phyloP scores from a whole-genome alignment of 306 rosid genomes.

The Prunus kanzakura region DNA sequence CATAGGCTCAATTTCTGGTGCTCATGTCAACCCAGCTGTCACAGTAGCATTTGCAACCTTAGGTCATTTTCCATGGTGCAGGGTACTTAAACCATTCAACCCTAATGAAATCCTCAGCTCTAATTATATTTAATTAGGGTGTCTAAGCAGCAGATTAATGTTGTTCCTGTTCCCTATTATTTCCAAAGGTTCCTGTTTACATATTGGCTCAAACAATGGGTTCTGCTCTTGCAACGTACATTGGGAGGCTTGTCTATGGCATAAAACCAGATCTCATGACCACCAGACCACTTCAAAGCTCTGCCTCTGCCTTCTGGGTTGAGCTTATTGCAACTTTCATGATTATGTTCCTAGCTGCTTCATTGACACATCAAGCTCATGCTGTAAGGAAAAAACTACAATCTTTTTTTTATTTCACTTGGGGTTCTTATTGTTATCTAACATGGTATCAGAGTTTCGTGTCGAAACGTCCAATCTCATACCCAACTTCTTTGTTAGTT shows the following conservation, averaged over 20 bases:
- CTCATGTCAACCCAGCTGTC: conserved; percentile 86
- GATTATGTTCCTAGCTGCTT: conserved; percentile 65
- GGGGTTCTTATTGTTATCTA: not conserved
- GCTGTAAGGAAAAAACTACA: conserved; percentile 39
- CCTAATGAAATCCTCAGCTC: not conserved
- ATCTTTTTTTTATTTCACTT: not conserved
- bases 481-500: too few species aligned
- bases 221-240: conserved; percentile 58
- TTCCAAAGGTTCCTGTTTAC: conserved; percentile 63
- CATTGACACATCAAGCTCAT: conserved; percentile 54
- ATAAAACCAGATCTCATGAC: conserved; percentile 51
- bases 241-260: conserved; percentile 58
- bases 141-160: conserved; percentile 1
- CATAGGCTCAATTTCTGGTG: conserved; percentile 69
- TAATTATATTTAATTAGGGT: not conserved
- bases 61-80: conserved; percentile 78
- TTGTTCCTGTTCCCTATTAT: not conserved
- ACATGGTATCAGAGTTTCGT: not conserved
- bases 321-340: conserved; percentile 78
- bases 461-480: not conserved
- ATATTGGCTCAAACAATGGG: conserved; percentile 62
- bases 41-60: conserved; percentile 77
- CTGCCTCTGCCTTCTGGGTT: conserved; percentile 69
- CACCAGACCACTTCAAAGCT: conserved; percentile 56
- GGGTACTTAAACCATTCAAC: conserved; percentile 34